Percentiles rank a stretch among this genome's conserved stretches.
These are phyloP conservation scores for Tremella mesenterica DNA, from an alignment of 768 basidiomycete species.

Conservation along the genomic window DNA sequence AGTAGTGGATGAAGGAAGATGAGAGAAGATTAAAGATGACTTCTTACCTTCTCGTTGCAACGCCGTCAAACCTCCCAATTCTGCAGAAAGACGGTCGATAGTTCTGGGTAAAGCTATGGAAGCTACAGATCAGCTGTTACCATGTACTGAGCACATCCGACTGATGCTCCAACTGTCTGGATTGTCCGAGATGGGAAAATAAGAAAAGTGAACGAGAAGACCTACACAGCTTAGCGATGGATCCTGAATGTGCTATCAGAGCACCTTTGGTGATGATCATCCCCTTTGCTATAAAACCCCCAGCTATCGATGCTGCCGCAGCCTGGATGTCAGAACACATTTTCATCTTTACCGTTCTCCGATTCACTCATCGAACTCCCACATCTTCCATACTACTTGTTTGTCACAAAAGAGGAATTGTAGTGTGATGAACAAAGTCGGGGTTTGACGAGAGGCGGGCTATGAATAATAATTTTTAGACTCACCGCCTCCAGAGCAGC, in stretches of 20 bases:
- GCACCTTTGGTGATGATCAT: conserved; percentile 27
- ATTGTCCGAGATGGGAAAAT: too few species aligned
- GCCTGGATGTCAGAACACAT: conserved; percentile 6
- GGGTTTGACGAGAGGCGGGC: neutral
- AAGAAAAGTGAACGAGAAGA: neutral
- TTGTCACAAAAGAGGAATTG: neutral
- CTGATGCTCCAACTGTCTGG: too few species aligned
- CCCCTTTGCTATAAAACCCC: conserved; percentile 28
- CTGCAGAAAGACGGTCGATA: conserved; percentile 30
- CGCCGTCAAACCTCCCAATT: conserved; percentile 33
- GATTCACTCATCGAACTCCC: neutral
- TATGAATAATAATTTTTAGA: neutral
- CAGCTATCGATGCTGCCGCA: conserved; percentile 25
- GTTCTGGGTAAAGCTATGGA: conserved; percentile 34
- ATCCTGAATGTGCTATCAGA: conserved; percentile 25
- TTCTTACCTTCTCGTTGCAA: conserved; percentile 36
- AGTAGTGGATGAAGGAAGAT: too few species aligned
- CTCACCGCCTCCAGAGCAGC: conserved; percentile 25
- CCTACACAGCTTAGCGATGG: conserved; percentile 36
- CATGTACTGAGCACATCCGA: neutral
- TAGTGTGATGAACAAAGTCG: neutral
- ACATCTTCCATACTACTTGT: too few species aligned
- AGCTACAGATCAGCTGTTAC: conserved; percentile 13
- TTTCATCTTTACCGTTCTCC: neutral
- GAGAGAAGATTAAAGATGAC: too few species aligned